Base-by-base conservation (phyloP, 2,329 filamentous ascomycete species). In the Alternaria rosae region DNA sequence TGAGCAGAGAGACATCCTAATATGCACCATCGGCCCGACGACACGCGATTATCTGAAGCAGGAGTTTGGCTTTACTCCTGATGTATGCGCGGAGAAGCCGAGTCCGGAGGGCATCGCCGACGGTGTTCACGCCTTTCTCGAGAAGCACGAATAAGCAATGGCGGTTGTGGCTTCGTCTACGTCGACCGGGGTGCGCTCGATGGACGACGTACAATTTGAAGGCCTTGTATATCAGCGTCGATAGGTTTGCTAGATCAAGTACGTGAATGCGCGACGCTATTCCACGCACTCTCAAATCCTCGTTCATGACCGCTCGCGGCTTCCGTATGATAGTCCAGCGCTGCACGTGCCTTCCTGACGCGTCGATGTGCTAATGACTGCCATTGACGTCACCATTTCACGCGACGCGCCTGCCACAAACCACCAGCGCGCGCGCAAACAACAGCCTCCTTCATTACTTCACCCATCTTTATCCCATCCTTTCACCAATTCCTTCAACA, bases 11-110 rank as follows among this genome's bases (percentile, higher is more conserved):
- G 84, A 78, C 53, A 90, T 89, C 1, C 88, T 87, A 65, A 84
- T 98, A 63, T 92, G 91, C 13, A 96, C 94, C 0, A 99, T 99
- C 78, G 95, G 95, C 1, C 94, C 95, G 12, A 99, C 95, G 17
- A 99, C 95, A 11, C 86, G 90, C 65, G 89, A 93, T 69, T 89
- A 92, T 79, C 81, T 99, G 45, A 76, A 82, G 15, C 82, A 84
- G 20, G 85, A 83, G 1, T 92, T 93, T 76, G 86, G 81, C 1
- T 91, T 89, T 66, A 85, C 88, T 70, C 88, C 92, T 1, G 89
- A 94, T 75, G 91, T 92, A n/a, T 96, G 91, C 78, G 92, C 95
- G 1, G 87, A 87, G 71, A 90, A 85, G 71, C 95, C 95, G 2
- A 97, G 88, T 76, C 92, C 94, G 0, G 89, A 94, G 72, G 94